Percentiles rank a stretch among this genome's conserved stretches.
Evolutionary conservation across 208 protist species (phyloP).

Genomic region (Acanthamoeba lenticulata): DNA sequence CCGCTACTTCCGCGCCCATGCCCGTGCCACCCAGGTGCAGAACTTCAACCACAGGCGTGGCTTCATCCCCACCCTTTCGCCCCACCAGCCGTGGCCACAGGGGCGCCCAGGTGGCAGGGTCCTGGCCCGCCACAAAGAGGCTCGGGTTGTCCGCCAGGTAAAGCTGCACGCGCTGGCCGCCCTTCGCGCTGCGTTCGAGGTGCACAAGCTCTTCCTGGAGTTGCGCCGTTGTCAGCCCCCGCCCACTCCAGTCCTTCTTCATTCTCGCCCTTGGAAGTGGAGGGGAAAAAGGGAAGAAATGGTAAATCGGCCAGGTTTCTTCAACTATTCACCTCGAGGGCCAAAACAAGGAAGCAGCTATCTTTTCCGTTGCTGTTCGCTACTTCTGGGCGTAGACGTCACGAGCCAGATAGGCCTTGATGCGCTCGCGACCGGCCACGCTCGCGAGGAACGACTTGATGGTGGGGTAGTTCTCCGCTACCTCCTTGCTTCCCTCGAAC

Average conservation of each 20-base stretch:
- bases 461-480: neutral
- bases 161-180: neutral
- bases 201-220: neutral
- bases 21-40: neutral
- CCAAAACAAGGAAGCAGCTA: no score
- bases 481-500: neutral
- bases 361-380: no score
- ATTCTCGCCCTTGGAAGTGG: no score
- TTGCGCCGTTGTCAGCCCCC: neutral
- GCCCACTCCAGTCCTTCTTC: neutral
- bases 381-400: conserved; percentile 40
- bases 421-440: neutral
- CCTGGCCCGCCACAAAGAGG: neutral
- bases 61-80: neutral
- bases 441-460: neutral
- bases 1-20: neutral
- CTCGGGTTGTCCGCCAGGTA: conserved; percentile 5
- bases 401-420: conserved; percentile 55
- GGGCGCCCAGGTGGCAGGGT: neutral
- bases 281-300: no score
- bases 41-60: neutral
- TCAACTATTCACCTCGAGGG: no score
- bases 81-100: neutral
- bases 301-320: no score
- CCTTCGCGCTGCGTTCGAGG: neutral